Conservation (phyloP, 805 yeast genomes). For the Cyberlindnera lachancei region DNA sequence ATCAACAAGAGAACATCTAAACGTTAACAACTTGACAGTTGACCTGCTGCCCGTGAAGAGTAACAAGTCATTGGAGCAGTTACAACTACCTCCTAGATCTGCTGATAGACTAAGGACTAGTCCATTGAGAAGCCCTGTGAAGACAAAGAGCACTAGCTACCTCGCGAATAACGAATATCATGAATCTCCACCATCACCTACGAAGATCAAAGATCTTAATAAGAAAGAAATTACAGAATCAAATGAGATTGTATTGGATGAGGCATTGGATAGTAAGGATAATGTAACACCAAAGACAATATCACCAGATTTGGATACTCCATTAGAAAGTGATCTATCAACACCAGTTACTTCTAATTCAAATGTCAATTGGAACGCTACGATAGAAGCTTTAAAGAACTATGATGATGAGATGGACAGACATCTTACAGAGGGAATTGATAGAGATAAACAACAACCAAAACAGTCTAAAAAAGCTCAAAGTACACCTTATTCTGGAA, state of each 20-base stretch:
- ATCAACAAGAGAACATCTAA: conserved; percentile 3
- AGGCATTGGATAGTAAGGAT: no score
- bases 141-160: no score
- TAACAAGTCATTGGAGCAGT: conserved; percentile 4
- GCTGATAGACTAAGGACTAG: conserved; percentile 25
- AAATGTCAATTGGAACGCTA: conserved; percentile 20
- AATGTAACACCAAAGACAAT: neutral
- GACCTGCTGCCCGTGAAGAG: conserved; percentile 1
- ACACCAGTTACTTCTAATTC: no score
- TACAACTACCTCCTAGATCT: conserved; percentile 32
- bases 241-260: no score
- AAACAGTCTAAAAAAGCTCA: conserved; percentile 2
- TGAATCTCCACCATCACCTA: neutral
- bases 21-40: conserved; percentile 3
- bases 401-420: conserved; percentile 1
- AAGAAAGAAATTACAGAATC: no score
- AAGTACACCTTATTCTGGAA: conserved; percentile 12
- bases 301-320: neutral
- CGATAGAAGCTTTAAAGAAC: conserved; percentile 13
- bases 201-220: no score
- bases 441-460: neutral
- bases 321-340: no score
- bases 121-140: conserved; percentile 7
- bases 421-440: neutral
- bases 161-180: no score